Evolutionary conservation across 2,329 filamentous ascomycete genomes (phyloP).

Genomic region (Fusarium albosuccineum): DNA sequence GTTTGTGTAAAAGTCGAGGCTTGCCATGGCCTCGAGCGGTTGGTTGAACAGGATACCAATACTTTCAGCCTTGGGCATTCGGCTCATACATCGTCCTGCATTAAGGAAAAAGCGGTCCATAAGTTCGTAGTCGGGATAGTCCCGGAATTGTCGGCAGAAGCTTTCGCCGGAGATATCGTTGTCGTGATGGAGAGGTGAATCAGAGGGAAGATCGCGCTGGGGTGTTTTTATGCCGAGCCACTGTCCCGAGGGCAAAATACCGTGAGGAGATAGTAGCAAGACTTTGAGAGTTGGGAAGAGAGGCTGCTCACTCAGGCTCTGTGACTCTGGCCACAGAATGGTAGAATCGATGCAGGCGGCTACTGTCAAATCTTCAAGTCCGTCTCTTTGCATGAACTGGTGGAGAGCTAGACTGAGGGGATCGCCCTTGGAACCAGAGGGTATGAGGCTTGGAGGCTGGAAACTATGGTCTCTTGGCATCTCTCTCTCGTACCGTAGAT

Average conservation of each 20-base stretch:
- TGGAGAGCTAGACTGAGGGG: not conserved
- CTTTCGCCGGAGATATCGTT: slow-evolving; percentile 4
- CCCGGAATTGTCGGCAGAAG: not conserved
- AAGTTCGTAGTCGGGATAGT: not conserved
- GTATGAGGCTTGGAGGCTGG: slow-evolving; percentile 2
- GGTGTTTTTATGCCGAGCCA: slow-evolving; percentile 9
- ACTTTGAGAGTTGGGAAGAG: not conserved
- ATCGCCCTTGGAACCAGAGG: not conserved
- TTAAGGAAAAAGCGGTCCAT: not conserved
- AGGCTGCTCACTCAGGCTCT: not conserved
- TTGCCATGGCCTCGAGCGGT: not conserved
- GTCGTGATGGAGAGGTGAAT: not conserved
- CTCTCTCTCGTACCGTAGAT: not conserved
- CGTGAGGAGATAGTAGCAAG: not conserved
- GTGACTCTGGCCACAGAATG: not conserved
- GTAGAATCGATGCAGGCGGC: slow-evolving; percentile 2
- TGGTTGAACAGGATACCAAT: not conserved
- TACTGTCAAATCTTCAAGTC: not conserved
- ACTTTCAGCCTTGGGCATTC: not conserved
- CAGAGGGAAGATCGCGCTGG: not conserved
- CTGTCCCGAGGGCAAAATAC: slow-evolving; percentile 7
- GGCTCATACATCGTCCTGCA: slow-evolving; percentile 1
- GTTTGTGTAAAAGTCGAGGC: not conserved
- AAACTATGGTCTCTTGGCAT: slow-evolving; percentile 7
- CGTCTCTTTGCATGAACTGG: slow-evolving; percentile 1